Base-by-base conservation (phyloP, 805 yeast genomes). In the Yamadazyma olivae region DNA sequence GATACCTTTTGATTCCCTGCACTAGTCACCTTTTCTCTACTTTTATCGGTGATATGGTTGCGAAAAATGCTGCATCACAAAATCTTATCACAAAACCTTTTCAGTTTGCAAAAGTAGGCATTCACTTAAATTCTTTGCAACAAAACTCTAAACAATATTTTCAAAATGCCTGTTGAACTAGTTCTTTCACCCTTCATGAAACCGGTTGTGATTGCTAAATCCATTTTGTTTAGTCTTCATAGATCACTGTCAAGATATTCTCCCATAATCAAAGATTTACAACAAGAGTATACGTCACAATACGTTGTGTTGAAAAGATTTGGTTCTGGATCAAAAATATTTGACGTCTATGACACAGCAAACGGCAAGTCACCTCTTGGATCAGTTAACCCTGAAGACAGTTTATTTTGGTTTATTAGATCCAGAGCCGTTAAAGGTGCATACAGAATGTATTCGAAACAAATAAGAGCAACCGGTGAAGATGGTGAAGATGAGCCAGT, bases 361-460 rank as follows among this genome's bases (percentile, higher is more conserved):
- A 54, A 56, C 13, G 68, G 64, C 16, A 53, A 50, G 8, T 41
- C 58, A 6, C 66, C 71, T 7, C 38, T 56, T 32, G 74, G 74
- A 4, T 61, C 73, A 14, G 49, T 56, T 3, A 69, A 74, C 32
- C 64, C 70, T n/a, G 55, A 57, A 12, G 59, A 73, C 30, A 57
- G 73, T 19, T 45, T 75, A 13, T 77, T 71, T 49, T 72, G 77
- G 71, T 73, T 75, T 59, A 67, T 65, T 12, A 64, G 83, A 45
- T 77, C 83, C n/a, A 65, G 83, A 43, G 81, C 83, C 3, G 83
- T 78, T 33, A 78, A 77, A 54, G 83, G 84, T 33, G 79, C 81
- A 2, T 79, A 77, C 59, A 75, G 71, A 51, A 70, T 78, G 77
- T 77, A 63, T 46, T 66, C 73, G 7, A 47, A 61, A 8, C 61